Evolutionary conservation across 176 grass and related monocot genomes (phyloP), one percentile per base, ranked within the genome.

Genomic region (sorghum (Sorghum bicolor)): DNA sequence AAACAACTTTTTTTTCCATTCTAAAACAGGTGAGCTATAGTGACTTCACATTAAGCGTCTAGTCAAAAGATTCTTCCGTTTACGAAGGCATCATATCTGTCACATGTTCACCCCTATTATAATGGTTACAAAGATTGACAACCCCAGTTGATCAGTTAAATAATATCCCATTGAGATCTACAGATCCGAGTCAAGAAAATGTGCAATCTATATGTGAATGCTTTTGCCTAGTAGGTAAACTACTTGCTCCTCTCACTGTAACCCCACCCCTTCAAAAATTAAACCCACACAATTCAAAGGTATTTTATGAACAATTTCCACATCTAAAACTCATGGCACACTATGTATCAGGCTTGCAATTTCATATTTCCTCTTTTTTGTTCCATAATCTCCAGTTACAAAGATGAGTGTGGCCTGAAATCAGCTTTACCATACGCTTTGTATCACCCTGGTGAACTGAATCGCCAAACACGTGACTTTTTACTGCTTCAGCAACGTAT

Each of bases 101-200:
- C 66, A 86, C 83, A 73, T 78, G 73, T 66, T 86, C 44, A n/a
- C 55, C 19, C 13, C 17, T 78, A 73, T 74, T 79, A 82, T 78
- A 86, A 37, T 77, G 10, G 72, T 80, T 74, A 34, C 5, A 73
- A 71, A 65, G 36, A 37, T 65, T 37, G 79, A 25, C 48, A 32
- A 25, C 33, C 45, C 64, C 65, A 78, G 36, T 45, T 72, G 77
- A 72, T 36, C 28, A 14, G 28, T 65, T 33, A 29, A 38, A 19
- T 29, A 72, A 19, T 26, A 77, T 65, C 53, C 4, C 33, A 22
- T 53, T 58, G 73, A 82, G 67, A 90, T 86, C 79, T 26, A 65
- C 48, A 74, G 79, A 90, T 82, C 79, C 2, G 6, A 65, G 24
- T 62, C 26, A 72, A 66, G 24, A 44, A 82, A 66, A 53, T 71